These are phyloP conservation scores for Rostrohypoxylon terebratum DNA, from an alignment of 495 filamentous ascomycete species.

Conservation along the genomic window DNA sequence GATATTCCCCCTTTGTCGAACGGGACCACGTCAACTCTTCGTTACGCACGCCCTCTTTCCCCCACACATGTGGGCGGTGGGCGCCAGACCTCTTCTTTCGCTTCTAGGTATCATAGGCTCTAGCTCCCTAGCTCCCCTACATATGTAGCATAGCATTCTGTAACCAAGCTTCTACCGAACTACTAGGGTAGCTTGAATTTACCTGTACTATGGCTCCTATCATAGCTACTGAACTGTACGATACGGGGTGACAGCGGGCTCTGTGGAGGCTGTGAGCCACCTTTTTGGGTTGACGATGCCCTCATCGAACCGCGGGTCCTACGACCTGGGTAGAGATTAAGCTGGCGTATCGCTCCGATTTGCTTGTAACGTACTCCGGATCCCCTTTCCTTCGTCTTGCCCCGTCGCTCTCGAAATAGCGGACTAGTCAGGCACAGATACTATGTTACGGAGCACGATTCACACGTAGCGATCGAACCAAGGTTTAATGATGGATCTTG, in stretches of 20 bases:
- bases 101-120: slow-evolving; percentile 7
- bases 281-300: slow-evolving; percentile 44
- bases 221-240: neutral
- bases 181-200: slow-evolving; percentile 13
- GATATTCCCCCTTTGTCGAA: slow-evolving; percentile 46
- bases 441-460: slow-evolving; percentile 17
- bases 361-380: slow-evolving; percentile 28
- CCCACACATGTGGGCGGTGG: slow-evolving; percentile 39
- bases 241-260: slow-evolving; percentile 30
- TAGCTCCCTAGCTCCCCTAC: neutral
- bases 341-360: slow-evolving; percentile 39
- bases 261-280: slow-evolving; percentile 45
- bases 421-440: slow-evolving; percentile 28
- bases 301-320: slow-evolving; percentile 41
- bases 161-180: neutral
- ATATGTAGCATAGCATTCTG: neutral
- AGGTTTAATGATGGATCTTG: slow-evolving; percentile 1
- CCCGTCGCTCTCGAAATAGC: slow-evolving; percentile 17
- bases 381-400: slow-evolving; percentile 18
- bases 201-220: slow-evolving; percentile 1
- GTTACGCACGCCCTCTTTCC: slow-evolving; percentile 40
- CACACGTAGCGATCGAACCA: slow-evolving; percentile 39
- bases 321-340: slow-evolving; percentile 40
- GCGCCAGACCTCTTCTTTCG: slow-evolving; percentile 4
- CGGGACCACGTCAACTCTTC: slow-evolving; percentile 49